Conservation (phyloP, 2,329 filamentous ascomycete species). For the Sclerotinia borealis region DNA sequence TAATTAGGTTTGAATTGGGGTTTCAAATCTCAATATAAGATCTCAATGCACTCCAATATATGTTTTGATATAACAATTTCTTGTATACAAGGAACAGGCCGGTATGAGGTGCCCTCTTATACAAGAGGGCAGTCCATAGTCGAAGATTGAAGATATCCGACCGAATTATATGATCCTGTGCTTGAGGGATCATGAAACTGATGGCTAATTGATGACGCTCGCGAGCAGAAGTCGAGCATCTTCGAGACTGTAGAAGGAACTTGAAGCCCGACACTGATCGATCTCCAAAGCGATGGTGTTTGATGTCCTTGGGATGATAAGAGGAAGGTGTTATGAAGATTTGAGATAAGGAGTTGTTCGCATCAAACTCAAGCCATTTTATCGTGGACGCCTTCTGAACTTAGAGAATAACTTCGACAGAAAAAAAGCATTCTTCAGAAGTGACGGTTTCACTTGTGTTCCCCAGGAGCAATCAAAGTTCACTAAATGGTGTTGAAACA, state of each 20-base stretch:
- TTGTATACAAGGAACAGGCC: no score
- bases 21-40: no score
- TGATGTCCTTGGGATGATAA: background rate
- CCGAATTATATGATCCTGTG: background rate
- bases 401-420: background rate
- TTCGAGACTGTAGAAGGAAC: background rate
- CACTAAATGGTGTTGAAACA: background rate
- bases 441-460: background rate
- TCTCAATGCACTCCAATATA: no score
- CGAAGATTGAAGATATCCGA: background rate
- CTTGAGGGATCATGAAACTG: conserved; percentile 5
- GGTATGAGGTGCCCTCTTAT: no score
- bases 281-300: background rate
- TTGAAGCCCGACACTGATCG: background rate
- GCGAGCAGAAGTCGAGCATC: background rate
- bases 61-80: no score
- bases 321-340: background rate
- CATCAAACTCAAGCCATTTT: background rate
- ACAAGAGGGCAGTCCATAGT: background rate
- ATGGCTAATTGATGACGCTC: background rate
- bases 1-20: no score
- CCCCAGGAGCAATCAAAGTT: background rate
- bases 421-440: background rate
- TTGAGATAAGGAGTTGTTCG: background rate
- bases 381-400: background rate